These are phyloP conservation scores for Hordeum pubiflorum DNA, from an alignment of 202 grass and related monocot genomes.

Conservation along the genomic window DNA sequence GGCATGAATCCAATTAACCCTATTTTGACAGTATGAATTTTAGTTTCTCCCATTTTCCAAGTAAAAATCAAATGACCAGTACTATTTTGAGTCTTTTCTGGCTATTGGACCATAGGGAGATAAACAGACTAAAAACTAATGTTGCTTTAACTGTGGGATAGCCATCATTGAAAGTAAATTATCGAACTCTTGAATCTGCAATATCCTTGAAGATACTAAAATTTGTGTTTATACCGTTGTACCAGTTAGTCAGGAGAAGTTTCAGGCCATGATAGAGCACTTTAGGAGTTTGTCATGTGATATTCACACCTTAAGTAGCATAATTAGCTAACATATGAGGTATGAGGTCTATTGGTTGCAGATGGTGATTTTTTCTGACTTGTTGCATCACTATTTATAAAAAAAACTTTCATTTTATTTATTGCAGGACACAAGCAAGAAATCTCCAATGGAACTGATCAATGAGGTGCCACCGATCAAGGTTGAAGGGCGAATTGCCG, in stretches of 20 bases:
- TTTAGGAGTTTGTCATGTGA: background rate
- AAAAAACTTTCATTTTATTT: background rate
- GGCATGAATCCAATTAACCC: too few species aligned
- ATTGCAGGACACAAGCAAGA: conserved; percentile 79
- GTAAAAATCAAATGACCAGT: background rate
- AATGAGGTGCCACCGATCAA: conserved; percentile 74
- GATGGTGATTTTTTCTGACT: background rate
- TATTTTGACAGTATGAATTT: too few species aligned
- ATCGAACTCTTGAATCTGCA: background rate
- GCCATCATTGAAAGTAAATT: background rate
- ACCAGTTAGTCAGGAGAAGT: background rate
- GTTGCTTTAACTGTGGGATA: background rate
- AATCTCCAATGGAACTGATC: conserved; percentile 98
- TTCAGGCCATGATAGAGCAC: background rate
- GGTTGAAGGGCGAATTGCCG: conserved; percentile 70
- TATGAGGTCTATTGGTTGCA: background rate
- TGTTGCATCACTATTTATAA: background rate
- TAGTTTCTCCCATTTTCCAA: background rate
- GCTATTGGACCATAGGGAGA: background rate
- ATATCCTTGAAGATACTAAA: background rate
- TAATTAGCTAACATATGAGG: background rate
- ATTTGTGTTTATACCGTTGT: background rate
- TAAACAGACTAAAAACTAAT: background rate
- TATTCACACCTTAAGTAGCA: background rate
- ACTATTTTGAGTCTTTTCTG: background rate